Base-by-base conservation (phyloP, 495 filamentous ascomycete species). In the Aeminium ludgeri region DNA sequence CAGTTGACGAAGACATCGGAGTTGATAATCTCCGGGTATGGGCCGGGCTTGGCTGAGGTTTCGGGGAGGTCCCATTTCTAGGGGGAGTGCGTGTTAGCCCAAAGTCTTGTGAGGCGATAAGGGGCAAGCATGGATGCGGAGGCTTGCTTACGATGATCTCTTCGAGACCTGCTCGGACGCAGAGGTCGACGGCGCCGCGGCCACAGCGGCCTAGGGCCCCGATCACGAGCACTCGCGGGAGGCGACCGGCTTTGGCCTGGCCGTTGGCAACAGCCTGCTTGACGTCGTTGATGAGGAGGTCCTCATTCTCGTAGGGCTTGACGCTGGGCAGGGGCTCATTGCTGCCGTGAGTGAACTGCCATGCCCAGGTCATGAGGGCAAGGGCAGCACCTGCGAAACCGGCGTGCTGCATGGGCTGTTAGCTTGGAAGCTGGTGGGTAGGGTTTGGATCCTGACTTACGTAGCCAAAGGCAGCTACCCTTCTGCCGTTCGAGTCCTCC, bases 1-100 rank as follows among this genome's bases (percentile, higher is more conserved):
- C 82, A 91, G 68, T 92, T 93, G 58, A 93, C 67, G 39, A 53
- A 53, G 46, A 53, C 44, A 27, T 53, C 50, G 19, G 48, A 53
- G 53, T 86, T 78, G 42, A 80, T 64, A 55, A 95, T 89, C 62
- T 95, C 87, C 50, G 67, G 59, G 67, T 92, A 95, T 18, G 87
- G 87, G 11, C 87, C 87, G 20, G 81, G 61, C 57, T 54, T 77
- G 55, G 69, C 70, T 2, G 62, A 65, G n/a, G 87, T 95, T 71
- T 95, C 89, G 1, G 67, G 75, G 61, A 97, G 69, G 67, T 96
- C 89, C 87, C 87, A 95, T 66, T 86, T 73, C 51, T 87, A 8
- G 8, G 23, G 23, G 23, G 23, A 4, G 23, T 25, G 59, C 49
- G 93, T 74, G 49, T 30, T 81, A 72, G 44, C 73, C 70, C 13